A percentile compares a stretch with the other conserved stretches of the same genome.
Conservation (phyloP, 2,329 filamentous ascomycete genomes). For the Sporothrix sp. region DNA sequence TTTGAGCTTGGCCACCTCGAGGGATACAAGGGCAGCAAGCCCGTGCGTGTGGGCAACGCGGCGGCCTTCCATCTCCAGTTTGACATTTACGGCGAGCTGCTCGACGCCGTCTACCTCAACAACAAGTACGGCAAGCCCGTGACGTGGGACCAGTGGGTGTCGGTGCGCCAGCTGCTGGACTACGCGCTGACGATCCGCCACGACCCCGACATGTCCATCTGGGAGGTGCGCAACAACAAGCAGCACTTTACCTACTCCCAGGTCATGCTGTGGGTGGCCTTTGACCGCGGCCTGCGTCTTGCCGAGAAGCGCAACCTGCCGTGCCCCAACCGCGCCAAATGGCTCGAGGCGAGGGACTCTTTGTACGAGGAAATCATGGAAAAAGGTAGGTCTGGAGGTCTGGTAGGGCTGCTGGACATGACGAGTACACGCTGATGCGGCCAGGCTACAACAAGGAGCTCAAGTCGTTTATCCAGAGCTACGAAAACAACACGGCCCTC, state of each 20-base stretch:
- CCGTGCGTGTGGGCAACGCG: slow-evolving; percentile 68
- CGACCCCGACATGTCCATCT: slow-evolving; percentile 72
- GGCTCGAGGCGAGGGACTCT: slow-evolving; percentile 55
- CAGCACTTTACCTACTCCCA: slow-evolving; percentile 77
- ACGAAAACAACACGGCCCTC: slow-evolving; percentile 58
- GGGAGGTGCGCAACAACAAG: slow-evolving; percentile 67
- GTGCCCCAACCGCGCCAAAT: slow-evolving; percentile 57
- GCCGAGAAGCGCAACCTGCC: slow-evolving; percentile 67
- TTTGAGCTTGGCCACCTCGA: slow-evolving; percentile 58
- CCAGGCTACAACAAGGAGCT: slow-evolving; percentile 60
- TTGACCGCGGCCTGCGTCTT: slow-evolving; percentile 64
- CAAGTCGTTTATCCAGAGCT: slow-evolving; percentile 64
- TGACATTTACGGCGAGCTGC: slow-evolving; percentile 70
- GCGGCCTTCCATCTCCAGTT: slow-evolving; percentile 68
- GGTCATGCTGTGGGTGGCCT: slow-evolving; percentile 73
- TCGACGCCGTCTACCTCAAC: slow-evolving; percentile 68
- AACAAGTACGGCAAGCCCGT: slow-evolving; percentile 72
- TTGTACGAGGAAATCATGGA: slow-evolving; percentile 71
- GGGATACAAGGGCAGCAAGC: slow-evolving; percentile 60
- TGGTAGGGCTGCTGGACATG: too few species aligned
- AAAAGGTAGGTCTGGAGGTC: slow-evolving; percentile 45
- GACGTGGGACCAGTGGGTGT: slow-evolving; percentile 66
- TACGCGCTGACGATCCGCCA: slow-evolving; percentile 55
- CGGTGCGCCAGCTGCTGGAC: slow-evolving; percentile 59
- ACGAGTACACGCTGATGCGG: too few species aligned